A percentile compares a stretch with the other conserved stretches of the same genome.
These are phyloP conservation scores for Phytopythium mirpurense DNA, from an alignment of 352 stramenopile species.

Conservation along the genomic window DNA sequence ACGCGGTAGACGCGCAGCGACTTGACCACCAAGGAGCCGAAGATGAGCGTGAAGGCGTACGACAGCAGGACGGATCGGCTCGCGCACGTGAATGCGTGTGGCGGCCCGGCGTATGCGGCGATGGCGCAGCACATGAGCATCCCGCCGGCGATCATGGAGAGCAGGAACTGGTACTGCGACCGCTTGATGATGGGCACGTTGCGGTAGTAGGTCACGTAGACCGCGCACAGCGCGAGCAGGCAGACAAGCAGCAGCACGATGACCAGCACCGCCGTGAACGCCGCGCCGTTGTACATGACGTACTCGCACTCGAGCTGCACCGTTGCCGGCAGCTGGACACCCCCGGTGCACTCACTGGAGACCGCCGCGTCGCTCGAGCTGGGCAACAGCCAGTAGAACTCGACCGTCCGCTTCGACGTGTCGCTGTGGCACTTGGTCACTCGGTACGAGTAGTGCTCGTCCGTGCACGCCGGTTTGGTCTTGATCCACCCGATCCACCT, in stretches of 20 bases:
- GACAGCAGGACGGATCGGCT: slow-evolving; percentile 29
- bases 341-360: slow-evolving; percentile 31
- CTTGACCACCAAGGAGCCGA: slow-evolving; percentile 40
- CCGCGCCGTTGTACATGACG: slow-evolving; percentile 16
- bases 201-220: slow-evolving; percentile 23
- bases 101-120: slow-evolving; percentile 25
- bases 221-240: slow-evolving; percentile 17
- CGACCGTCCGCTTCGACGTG: slow-evolving; percentile 17
- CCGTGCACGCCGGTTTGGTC: slow-evolving; percentile 26
- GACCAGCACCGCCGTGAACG: slow-evolving; percentile 13
- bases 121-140: slow-evolving; percentile 26
- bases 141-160: slow-evolving; percentile 33
- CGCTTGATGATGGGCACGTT: slow-evolving; percentile 36
- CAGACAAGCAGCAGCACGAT: slow-evolving; percentile 16
- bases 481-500: slow-evolving; percentile 31
- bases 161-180: slow-evolving; percentile 40
- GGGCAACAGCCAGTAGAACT: slow-evolving; percentile 35
- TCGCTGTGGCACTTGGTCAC: slow-evolving; percentile 26
- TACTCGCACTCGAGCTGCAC: slow-evolving; percentile 28
- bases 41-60: slow-evolving; percentile 37
- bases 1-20: slow-evolving; percentile 53
- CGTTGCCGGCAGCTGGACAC: slow-evolving; percentile 15
- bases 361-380: slow-evolving; percentile 25
- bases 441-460: slow-evolving; percentile 31
- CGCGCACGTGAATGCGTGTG: slow-evolving; percentile 20